Base-by-base conservation (phyloP, 2,329 filamentous ascomycete genomes). In the Fulvia fulva region DNA sequence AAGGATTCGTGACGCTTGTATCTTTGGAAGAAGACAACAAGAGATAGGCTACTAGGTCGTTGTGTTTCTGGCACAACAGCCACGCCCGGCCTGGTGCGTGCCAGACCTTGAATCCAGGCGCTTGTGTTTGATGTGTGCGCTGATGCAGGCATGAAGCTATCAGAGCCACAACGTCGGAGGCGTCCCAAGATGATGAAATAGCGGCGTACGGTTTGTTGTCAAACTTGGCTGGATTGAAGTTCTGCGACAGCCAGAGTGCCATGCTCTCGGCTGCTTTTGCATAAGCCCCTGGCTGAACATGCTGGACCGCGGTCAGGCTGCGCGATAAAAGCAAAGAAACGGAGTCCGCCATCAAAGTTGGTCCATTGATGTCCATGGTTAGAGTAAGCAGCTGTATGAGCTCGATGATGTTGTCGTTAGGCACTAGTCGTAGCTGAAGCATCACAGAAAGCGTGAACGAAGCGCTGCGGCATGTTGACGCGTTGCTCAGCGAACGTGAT, bases 351-450 rank as follows among this genome's bases (percentile, higher is more conserved):
- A 96, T 76, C 21, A 86, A 72, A 1, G 86, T 85, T 7, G 94
- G 93, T 0, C 92, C 92, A 70, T 87, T 93, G 34, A 93, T 80
- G 67, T 95, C 92, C 47, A 90, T 86, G 22, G 87, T 87, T 5
- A 85, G 83, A 11, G 95, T 80, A 58, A 96, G 87, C 55, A 81
- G 83, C 65, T 88, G 88, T 51, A 90, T 78, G 26, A 87, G 86
- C 57, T 90, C 85, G 2, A 85, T 83, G 16, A 92, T 78, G 26
- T 82, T 78, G 47, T 86, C 81, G 65, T 88, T 88, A 0, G 85
- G 78, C 11, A 96, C 72, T n/a, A 96, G 73, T 3, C 83, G 78
- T 44, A 80, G 77, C 55, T 83, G 80, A 3, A 96, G 72, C 43
- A 97, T 82, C 7, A 83, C 78, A 60, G 86, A 80, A 64, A 97